phyloP scores from a whole-genome alignment of 2,329 filamentous ascomycete species.

The Setomelanomma holmii region DNA sequence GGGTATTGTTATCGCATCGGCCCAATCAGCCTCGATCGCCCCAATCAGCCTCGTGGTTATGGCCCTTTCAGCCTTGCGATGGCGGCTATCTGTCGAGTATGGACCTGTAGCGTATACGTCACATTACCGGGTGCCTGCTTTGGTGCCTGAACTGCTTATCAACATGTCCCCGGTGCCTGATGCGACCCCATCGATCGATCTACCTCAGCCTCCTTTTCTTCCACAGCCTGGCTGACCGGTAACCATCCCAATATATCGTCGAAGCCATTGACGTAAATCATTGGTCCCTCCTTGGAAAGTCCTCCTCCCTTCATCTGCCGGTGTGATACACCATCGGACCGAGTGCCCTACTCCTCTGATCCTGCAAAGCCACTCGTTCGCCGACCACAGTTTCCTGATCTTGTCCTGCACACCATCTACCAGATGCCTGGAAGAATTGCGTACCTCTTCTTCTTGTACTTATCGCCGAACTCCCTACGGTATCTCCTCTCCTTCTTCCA shows the following conservation, averaged over 20 bases:
- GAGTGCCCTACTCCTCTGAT: no score
- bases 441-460: constrained; percentile 93
- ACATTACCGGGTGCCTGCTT: not conserved
- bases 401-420: constrained; percentile 48
- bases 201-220: not conserved
- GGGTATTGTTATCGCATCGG: not conserved
- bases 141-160: not conserved
- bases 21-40: not conserved
- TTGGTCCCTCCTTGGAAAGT: not conserved
- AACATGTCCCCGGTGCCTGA: no score
- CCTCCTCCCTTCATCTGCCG: no score
- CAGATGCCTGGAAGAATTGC: constrained; percentile 81
- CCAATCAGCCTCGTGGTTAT: not conserved
- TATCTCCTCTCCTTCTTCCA: constrained; percentile 91
- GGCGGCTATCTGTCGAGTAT: no score
- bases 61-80: not conserved
- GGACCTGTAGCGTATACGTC: no score
- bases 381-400: no score
- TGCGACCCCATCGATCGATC: not conserved
- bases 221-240: not conserved
- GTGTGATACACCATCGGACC: no score
- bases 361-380: no score
- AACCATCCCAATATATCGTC: not conserved
- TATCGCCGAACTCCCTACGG: constrained; percentile 87
- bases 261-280: not conserved